Percentiles rank a stretch among this genome's conserved stretches.
Conservation (phyloP, 1,284 basidiomycete genomes). For the Porogramme epimiltina region DNA sequence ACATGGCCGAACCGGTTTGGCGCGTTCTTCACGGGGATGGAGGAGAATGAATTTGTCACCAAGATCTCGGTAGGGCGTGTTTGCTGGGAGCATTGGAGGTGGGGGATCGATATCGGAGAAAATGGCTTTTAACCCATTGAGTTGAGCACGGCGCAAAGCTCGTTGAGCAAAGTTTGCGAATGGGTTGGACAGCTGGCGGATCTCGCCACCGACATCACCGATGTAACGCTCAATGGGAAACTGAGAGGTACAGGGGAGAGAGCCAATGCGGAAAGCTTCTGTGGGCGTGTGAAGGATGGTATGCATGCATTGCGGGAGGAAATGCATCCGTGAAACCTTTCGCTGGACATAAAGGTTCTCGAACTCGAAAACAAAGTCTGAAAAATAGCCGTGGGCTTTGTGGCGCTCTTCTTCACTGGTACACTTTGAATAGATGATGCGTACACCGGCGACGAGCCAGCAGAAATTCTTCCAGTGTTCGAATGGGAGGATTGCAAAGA, state of each 20-base stretch:
- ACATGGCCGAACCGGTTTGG: neutral
- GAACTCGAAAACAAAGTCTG: conserved; percentile 20
- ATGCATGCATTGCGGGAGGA: conserved; percentile 27
- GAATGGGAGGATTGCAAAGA: neutral
- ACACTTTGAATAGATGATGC: conserved; percentile 14
- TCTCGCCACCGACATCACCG: conserved; percentile 26
- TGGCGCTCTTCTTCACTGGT: conserved; percentile 17
- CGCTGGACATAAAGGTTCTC: conserved; percentile 26
- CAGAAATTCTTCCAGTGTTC: conserved; percentile 28
- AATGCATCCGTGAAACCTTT: conserved; percentile 24
- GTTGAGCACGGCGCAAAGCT: conserved; percentile 12
- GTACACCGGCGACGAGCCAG: conserved; percentile 24
- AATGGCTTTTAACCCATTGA: conserved; percentile 24
- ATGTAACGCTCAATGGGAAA: conserved; percentile 29
- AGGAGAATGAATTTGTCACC: conserved; percentile 17
- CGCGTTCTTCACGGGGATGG: neutral
- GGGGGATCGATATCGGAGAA: conserved; percentile 4
- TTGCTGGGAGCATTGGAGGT: neutral
- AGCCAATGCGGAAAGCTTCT: conserved; percentile 23
- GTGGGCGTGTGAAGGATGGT: conserved; percentile 15
- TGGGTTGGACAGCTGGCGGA: conserved; percentile 26
- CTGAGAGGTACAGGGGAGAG: conserved; percentile 17
- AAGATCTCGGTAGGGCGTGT: conserved; percentile 11
- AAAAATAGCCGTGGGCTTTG: conserved; percentile 9
- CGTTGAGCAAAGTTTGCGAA: conserved; percentile 25